Percentiles rank a stretch among this genome's conserved stretches.
Conservation (phyloP, 768 basidiomycete genomes). For the Mycena galericulata region DNA sequence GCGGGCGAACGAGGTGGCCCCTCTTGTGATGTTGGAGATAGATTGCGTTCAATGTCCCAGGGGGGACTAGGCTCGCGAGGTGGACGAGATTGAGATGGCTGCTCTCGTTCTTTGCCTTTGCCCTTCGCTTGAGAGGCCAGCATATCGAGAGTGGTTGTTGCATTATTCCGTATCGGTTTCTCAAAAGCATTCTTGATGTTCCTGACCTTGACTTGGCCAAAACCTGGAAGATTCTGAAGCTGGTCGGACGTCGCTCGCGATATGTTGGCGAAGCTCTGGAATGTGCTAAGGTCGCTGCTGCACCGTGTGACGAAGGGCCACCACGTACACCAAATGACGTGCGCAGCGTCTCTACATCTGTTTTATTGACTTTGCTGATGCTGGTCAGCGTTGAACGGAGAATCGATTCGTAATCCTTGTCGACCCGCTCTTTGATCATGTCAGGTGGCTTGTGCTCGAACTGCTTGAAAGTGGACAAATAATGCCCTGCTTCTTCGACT, state of each 20-base stretch:
- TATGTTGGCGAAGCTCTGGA: conserved; percentile 88
- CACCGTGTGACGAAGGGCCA: not conserved
- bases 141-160: conserved; percentile 60
- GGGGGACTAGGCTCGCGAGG: conserved; percentile 63
- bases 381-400: conserved; percentile 86
- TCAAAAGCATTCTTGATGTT: conserved; percentile 93
- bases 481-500: conserved; percentile 91
- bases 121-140: conserved; percentile 42
- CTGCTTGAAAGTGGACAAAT: conserved; percentile 91
- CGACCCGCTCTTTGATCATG: conserved; percentile 93
- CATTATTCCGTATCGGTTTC: conserved; percentile 82
- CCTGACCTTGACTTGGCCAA: conserved; percentile 94
- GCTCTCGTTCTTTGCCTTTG: conserved; percentile 40
- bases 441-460: conserved; percentile 95
- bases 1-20: conserved; percentile 35
- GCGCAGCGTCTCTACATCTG: conserved; percentile 93
- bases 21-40: conserved; percentile 41
- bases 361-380: conserved; percentile 96
- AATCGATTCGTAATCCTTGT: conserved; percentile 88
- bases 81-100: conserved; percentile 6
- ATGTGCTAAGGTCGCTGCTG: not conserved
- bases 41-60: conserved; percentile 82
- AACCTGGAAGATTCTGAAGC: conserved; percentile 88
- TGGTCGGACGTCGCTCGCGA: conserved; percentile 78
- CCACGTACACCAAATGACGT: conserved; percentile 89